Conservation (phyloP, 208 protist genomes). For the Trypanosoma brucei region DNA sequence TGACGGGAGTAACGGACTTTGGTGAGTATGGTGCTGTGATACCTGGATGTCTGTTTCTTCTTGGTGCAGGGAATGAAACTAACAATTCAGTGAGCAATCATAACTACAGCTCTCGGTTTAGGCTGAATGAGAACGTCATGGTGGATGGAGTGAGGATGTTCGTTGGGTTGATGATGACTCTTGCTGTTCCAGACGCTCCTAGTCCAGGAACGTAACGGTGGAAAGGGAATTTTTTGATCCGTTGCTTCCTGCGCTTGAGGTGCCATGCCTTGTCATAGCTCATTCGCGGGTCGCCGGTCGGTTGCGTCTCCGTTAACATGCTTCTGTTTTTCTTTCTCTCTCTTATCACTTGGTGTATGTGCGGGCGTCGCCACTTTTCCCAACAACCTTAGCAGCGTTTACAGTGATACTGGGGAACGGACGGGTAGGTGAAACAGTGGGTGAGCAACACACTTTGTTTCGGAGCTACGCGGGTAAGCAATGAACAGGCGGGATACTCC, state of each 20-base stretch:
- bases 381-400: no score
- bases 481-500: no score
- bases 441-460: no score
- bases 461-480: no score
- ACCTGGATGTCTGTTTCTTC: slow-evolving; percentile 69
- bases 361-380: no score
- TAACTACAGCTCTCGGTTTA: slow-evolving; percentile 71
- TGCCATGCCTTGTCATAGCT: no score
- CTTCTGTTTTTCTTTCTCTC: no score
- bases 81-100: slow-evolving; percentile 38
- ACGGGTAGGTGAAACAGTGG: no score
- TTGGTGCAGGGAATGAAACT: slow-evolving; percentile 39
- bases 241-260: neutral
- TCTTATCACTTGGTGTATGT: no score
- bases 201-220: neutral
- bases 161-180: slow-evolving; percentile 54
- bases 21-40: slow-evolving; percentile 67
- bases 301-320: no score
- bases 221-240: slow-evolving; percentile 1
- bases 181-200: slow-evolving; percentile 39
- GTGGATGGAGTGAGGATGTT: slow-evolving; percentile 57
- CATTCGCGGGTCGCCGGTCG: no score
- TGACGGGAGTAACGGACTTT: slow-evolving; percentile 68
- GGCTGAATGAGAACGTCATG: slow-evolving; percentile 66
- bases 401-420: no score